phyloP scores from a whole-genome alignment of 495 filamentous ascomycete species.

The Penicilliopsis zonata region DNA sequence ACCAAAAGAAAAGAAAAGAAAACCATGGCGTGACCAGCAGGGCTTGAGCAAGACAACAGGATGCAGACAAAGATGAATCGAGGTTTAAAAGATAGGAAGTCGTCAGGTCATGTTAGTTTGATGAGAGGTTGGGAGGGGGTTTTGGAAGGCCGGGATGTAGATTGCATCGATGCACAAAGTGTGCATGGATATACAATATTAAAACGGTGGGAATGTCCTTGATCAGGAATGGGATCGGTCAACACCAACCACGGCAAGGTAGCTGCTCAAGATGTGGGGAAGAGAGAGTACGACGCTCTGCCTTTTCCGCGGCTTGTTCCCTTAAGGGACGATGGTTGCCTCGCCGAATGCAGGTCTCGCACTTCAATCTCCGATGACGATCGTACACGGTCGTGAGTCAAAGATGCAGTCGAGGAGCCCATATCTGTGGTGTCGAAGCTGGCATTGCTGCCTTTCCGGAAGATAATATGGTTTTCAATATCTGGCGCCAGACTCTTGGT shows the following conservation, averaged over 20 bases:
- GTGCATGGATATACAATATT: no score
- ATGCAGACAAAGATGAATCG: conserved; percentile 5
- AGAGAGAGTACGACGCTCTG: conserved; percentile 33
- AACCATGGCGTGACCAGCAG: conserved; percentile 1
- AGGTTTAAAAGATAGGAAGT: conserved; percentile 4
- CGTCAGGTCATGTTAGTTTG: conserved; percentile 14
- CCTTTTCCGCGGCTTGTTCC: conserved; percentile 17
- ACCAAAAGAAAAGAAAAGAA: conserved; percentile 3
- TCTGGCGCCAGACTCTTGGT: conserved; percentile 28
- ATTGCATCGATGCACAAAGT: no score
- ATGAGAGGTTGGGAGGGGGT: no score
- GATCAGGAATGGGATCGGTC: no score
- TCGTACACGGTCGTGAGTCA: conserved; percentile 24
- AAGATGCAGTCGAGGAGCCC: conserved; percentile 2
- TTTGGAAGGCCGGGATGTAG: no score
- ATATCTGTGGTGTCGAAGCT: conserved; percentile 14
- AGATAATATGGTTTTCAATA: conserved; percentile 16
- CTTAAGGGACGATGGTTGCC: conserved; percentile 3
- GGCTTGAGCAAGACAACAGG: conserved; percentile 2
- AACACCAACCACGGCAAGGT: no score
- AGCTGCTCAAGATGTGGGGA: conserved; percentile 17
- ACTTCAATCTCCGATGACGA: conserved; percentile 23
- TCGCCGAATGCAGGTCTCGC: background rate
- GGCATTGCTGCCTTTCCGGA: conserved; percentile 14
- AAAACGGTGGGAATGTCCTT: no score